These are phyloP conservation scores for Mycena haematopus DNA, from an alignment of 768 basidiomycete genomes.

Conservation along the genomic window DNA sequence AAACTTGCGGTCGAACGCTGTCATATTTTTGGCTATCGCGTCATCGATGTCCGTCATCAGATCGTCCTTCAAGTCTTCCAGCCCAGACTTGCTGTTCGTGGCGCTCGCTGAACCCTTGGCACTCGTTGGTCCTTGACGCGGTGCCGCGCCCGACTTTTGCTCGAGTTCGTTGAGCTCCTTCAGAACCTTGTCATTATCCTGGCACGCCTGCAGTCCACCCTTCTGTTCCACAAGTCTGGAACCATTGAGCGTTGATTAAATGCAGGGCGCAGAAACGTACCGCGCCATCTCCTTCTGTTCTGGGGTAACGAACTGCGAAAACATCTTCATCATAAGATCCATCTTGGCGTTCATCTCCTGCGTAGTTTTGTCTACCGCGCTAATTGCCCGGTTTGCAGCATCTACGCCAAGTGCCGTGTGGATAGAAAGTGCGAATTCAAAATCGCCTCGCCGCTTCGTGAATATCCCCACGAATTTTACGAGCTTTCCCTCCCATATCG, in stretches of 20 bases:
- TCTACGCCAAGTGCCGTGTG: constrained; percentile 39
- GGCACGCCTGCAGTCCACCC: constrained; percentile 31
- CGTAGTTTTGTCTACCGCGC: constrained; percentile 28
- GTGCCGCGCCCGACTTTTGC: constrained; percentile 5
- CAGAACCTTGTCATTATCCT: constrained; percentile 28
- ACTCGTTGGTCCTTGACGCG: constrained; percentile 23
- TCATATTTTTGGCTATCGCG: constrained; percentile 38
- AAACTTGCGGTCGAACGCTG: constrained; percentile 42
- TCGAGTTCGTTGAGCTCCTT: constrained; percentile 29
- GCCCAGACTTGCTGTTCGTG: constrained; percentile 17
- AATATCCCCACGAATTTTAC: constrained; percentile 34
- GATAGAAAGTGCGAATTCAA: constrained; percentile 38
- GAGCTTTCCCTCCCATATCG: constrained; percentile 38
- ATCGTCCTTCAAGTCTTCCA: constrained; percentile 33
- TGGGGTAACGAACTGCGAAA: constrained; percentile 32
- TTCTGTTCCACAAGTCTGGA: constrained; percentile 29
- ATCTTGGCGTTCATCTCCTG: constrained; percentile 30
- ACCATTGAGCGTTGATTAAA: background rate
- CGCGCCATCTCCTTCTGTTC: constrained; percentile 34
- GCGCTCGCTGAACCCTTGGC: constrained; percentile 22
- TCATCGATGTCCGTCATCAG: constrained; percentile 35
- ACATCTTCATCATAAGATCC: constrained; percentile 36
- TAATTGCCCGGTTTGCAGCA: constrained; percentile 27
- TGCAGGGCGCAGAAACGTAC: constrained; percentile 27
- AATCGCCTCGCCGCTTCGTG: constrained; percentile 36